Conservation (phyloP, 1,284 basidiomycete species). For the Cystobasidium slooffiae region DNA sequence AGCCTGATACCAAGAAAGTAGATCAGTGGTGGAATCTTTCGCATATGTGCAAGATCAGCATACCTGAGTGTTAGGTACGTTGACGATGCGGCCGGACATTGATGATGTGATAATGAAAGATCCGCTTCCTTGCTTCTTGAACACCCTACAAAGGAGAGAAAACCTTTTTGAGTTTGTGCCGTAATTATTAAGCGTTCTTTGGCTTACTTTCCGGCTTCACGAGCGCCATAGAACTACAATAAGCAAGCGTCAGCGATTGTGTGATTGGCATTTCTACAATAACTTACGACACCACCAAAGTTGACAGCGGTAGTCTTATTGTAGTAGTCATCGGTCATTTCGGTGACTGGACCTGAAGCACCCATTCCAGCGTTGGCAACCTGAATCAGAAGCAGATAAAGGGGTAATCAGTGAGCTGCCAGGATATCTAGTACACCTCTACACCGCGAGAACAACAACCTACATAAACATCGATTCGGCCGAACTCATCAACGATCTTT, state of each 20-base stretch:
- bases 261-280: neutral
- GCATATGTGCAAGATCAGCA: constrained; percentile 43
- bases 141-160: constrained; percentile 49
- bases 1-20: constrained; percentile 47
- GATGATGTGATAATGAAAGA: constrained; percentile 55
- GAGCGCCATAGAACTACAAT: constrained; percentile 37
- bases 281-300: constrained; percentile 39
- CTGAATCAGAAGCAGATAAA: neutral
- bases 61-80: constrained; percentile 49
- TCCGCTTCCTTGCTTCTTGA: constrained; percentile 55
- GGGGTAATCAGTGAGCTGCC: neutral
- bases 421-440: constrained; percentile 30
- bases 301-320: constrained; percentile 53
- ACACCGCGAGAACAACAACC: neutral
- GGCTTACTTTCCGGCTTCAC: constrained; percentile 41
- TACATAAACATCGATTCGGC: constrained; percentile 42
- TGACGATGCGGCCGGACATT: constrained; percentile 55
- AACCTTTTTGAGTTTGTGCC: constrained; percentile 38
- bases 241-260: neutral
- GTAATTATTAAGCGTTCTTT: constrained; percentile 48
- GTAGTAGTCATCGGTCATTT: constrained; percentile 51
- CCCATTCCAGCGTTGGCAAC: constrained; percentile 46
- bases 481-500: constrained; percentile 26
- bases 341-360: constrained; percentile 39
- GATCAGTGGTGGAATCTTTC: neutral